Evolutionary conservation across 495 filamentous ascomycete species (phyloP).

Genomic region (Tuber microsphaerosporum): DNA sequence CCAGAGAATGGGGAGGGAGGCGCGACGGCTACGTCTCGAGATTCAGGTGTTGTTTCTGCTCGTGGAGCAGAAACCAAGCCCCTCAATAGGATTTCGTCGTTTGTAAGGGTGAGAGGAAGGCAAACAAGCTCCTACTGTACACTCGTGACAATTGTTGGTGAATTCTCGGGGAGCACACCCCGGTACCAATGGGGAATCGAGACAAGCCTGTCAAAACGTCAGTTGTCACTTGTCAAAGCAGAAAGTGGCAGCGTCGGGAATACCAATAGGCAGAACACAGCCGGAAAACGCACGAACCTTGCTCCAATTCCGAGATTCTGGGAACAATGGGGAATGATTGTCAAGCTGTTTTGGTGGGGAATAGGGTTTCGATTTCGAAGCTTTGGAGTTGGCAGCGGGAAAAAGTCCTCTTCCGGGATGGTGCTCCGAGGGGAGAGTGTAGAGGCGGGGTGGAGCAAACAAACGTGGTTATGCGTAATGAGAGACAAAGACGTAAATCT

Average conservation of each 20-base stretch:
- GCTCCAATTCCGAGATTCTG: background rate
- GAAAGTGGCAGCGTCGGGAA: background rate
- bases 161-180: background rate
- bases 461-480: slow-evolving; percentile 7
- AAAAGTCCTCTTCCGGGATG: background rate
- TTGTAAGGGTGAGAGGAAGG: slow-evolving; percentile 1
- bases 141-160: background rate
- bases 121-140: slow-evolving; percentile 8
- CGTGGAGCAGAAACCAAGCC: slow-evolving; percentile 7
- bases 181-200: background rate
- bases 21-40: slow-evolving; percentile 2
- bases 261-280: background rate
- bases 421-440: background rate
- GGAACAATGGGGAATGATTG: slow-evolving; percentile 15
- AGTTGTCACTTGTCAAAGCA: slow-evolving; percentile 13
- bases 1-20: background rate
- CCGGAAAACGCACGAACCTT: background rate
- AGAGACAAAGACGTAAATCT: background rate
- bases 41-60: slow-evolving; percentile 3
- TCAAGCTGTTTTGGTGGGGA: slow-evolving; percentile 4
- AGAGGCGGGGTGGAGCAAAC: background rate
- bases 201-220: slow-evolving; percentile 23
- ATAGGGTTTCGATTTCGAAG: slow-evolving; percentile 1
- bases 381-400: slow-evolving; percentile 7
- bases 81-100: slow-evolving; percentile 5